These are phyloP conservation scores for Botryosphaeria agaves DNA, from an alignment of 2,329 filamentous ascomycete species.

Conservation along the genomic window DNA sequence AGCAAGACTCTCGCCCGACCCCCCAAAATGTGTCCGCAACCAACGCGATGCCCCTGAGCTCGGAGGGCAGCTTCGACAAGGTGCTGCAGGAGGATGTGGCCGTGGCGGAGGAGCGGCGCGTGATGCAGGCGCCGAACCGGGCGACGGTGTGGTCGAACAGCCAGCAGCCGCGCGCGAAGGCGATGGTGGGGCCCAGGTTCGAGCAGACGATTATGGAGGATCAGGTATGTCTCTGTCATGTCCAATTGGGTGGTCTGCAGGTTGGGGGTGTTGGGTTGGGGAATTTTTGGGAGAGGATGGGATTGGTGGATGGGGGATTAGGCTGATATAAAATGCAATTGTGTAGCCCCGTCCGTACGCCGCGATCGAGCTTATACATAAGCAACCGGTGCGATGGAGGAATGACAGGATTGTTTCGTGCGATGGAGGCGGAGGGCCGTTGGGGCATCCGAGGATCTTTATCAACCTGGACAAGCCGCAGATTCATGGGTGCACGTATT, in stretches of 20 bases:
- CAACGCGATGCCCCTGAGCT: conserved; percentile 39
- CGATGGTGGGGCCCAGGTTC: conserved; percentile 88
- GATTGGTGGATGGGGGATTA: not conserved
- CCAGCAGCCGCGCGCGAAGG: conserved; percentile 63
- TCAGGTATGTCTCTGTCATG: conserved; percentile 49
- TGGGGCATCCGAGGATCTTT: conserved; percentile 83
- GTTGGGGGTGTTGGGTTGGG: not conserved
- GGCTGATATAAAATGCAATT: not conserved
- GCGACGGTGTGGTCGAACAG: conserved; percentile 64
- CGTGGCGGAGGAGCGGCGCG: conserved; percentile 37
- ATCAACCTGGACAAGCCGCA: conserved; percentile 98
- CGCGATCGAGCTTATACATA: conserved; percentile 90
- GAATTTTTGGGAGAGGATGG: not conserved
- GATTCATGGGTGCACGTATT: conserved; percentile 82
- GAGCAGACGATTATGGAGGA: conserved; percentile 89
- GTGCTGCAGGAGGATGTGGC: conserved; percentile 37
- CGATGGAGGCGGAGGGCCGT: conserved; percentile 78
- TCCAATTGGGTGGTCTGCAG: too few species aligned
- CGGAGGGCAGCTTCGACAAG: conserved; percentile 30
- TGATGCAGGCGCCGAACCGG: conserved; percentile 76
- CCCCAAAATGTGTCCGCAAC: conserved; percentile 39
- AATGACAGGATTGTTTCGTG: conserved; percentile 69
- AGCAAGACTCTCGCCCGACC: conserved; percentile 26
- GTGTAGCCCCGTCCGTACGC: conserved; percentile 60
- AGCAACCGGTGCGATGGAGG: conserved; percentile 86